Base-by-base conservation (phyloP, 345 rosid species). In the Lepidium aucheri region DNA sequence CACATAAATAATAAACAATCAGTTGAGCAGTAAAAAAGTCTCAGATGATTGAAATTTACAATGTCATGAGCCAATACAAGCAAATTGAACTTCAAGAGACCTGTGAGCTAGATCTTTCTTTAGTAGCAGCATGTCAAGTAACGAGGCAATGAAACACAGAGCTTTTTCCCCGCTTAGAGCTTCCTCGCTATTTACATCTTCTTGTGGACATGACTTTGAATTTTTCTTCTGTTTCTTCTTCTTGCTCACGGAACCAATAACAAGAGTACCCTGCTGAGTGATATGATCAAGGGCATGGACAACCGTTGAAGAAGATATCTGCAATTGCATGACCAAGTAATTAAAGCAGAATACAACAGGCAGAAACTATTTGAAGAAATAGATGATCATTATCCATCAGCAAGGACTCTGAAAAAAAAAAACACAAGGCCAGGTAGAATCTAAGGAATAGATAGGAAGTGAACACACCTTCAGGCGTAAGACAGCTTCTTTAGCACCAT, bases 61-160 rank as follows among this genome's bases (percentile, higher is more conserved):
- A 47, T 10, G 32, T 51, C 16, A 46, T 35, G 63, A 5, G 32
- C 32, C 43, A 55, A 42, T 47, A 50, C 47, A 70, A 60, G 53
- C 61, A 68, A 16, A 60, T 22, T 33, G 26, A 58, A 18, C 32
- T 43, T 59, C 22, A 50, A 35, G 63, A 67, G 32, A 94, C 97
- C 99, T 90, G 88, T 78, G 77, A 68, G 77, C 65, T 28, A 85
- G 77, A 68, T 86, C 87, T 69, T 90, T 90, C 83, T 94, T 90
- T 67, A 88, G 73, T 6, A 86, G 77, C 73, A 90, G 75, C 75
- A 88, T 64, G 65, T 94, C 96, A 58, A 94, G 89, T 60, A 94
- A 77, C 38, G 95, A 85, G 64, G 84, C 74, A 56, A 94, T 74
- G 35, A 81, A 86, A 60, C 51, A 40, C n/a, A 84, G 65, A 33